Evolutionary conservation across 1,139 yeast species (phyloP).

Genomic region (Geotrichum australiense): DNA sequence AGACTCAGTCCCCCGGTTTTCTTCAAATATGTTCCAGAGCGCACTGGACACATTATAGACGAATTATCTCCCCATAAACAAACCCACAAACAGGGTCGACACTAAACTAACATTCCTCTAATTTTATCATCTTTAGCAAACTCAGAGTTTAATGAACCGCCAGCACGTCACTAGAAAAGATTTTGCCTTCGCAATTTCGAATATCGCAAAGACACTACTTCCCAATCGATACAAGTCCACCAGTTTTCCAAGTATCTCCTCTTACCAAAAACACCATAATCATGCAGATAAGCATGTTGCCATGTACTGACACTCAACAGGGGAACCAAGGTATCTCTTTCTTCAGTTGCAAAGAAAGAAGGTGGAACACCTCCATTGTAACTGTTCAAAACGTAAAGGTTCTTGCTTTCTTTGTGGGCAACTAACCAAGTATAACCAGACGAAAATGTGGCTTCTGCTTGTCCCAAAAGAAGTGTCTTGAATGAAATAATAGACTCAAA

Average conservation of each 20-base stretch:
- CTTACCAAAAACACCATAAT: constrained; percentile 81
- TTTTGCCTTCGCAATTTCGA: too few species aligned
- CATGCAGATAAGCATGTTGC: constrained; percentile 79
- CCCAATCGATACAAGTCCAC: constrained; percentile 85
- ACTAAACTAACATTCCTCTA: too few species aligned
- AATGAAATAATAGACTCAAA: constrained; percentile 45
- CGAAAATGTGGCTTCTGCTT: constrained; percentile 56
- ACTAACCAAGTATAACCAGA: constrained; percentile 90
- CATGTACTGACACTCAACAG: constrained; percentile 72
- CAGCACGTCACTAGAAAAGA: too few species aligned
- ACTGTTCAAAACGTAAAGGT: constrained; percentile 56
- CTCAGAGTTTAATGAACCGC: too few species aligned
- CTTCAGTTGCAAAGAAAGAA: constrained; percentile 52
- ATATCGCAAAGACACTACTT: constrained; percentile 42
- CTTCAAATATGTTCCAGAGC: too few species aligned
- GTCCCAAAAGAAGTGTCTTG: constrained; percentile 48
- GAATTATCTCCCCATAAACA: too few species aligned
- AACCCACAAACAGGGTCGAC: too few species aligned
- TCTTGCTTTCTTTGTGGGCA: constrained; percentile 44
- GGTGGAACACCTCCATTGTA: constrained; percentile 88
- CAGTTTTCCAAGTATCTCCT: constrained; percentile 65
- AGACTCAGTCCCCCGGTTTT: too few species aligned
- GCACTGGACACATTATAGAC: too few species aligned
- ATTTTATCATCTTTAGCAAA: too few species aligned
- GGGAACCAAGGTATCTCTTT: constrained; percentile 46